Conservation (phyloP, 306 rosid genomes). For the Lathyrus sativus region DNA sequence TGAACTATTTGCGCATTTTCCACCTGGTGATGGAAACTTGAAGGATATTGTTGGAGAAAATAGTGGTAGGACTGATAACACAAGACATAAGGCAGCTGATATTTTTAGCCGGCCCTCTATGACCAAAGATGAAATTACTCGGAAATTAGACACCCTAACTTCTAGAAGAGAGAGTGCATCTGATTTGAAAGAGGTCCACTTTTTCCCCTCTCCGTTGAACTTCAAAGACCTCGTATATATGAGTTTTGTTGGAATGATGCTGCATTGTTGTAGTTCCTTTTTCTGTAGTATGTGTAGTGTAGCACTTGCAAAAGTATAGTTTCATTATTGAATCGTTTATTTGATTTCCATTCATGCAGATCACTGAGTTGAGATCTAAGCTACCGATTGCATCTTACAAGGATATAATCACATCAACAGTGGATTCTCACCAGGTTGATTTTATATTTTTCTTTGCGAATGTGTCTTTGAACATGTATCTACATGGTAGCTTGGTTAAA, state of each 20-base stretch:
- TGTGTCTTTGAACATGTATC: conserved; percentile 22
- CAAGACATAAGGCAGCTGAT: conserved; percentile 41
- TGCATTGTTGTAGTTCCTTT: conserved; percentile 29
- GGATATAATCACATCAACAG: conserved; percentile 69
- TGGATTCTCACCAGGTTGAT: conserved; percentile 88
- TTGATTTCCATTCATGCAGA: conserved; percentile 52
- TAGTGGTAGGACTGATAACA: conserved; percentile 14
- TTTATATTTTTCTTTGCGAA: conserved; percentile 16
- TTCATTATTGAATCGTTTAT: conserved; percentile 34
- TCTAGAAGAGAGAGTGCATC: conserved; percentile 41
- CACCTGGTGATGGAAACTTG: conserved; percentile 67
- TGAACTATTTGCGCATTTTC: conserved; percentile 59
- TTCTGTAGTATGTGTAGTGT: conserved; percentile 29
- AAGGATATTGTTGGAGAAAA: conserved; percentile 32
- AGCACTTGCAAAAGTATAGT: conserved; percentile 16
- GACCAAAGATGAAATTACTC: conserved; percentile 54
- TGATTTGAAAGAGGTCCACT: conserved; percentile 59
- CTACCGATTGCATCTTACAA: conserved; percentile 84
- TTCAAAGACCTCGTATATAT: conserved; percentile 22
- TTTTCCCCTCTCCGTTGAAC: conserved; percentile 3
- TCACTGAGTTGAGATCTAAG: conserved; percentile 55
- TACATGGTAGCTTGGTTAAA: conserved; percentile 20
- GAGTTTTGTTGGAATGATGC: conserved; percentile 38
- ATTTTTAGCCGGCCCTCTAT: conserved; percentile 57
- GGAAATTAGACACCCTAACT: conserved; percentile 49